Conservation (phyloP, 371 early-diverging fungal genomes). For the Mitosporidium daphniae region DNA sequence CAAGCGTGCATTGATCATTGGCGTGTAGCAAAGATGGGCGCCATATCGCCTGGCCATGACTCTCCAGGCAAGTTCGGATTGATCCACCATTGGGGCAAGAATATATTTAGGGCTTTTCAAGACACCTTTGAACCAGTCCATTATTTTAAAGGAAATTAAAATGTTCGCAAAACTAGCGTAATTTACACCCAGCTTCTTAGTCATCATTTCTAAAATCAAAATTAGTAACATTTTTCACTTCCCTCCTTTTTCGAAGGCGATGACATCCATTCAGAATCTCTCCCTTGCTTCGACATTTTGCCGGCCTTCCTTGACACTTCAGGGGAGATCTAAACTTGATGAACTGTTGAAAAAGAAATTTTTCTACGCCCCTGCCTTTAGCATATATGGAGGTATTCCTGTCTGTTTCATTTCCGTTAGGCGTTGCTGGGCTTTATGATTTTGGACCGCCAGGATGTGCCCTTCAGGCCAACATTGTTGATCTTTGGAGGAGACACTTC, state of each 20-base stretch:
- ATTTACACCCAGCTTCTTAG: too few relatives aligned
- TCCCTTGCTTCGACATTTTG: too few relatives aligned
- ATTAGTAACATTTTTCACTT: too few relatives aligned
- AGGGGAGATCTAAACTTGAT: conserved; percentile 5
- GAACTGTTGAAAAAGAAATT: conserved; percentile 6
- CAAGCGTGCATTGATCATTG: conserved; percentile 77
- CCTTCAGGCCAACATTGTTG: conserved; percentile 67
- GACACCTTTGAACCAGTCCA: too few relatives aligned
- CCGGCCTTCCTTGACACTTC: too few relatives aligned
- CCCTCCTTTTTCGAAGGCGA: too few relatives aligned
- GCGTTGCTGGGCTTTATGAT: conserved; percentile 58
- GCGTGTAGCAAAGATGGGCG: conserved; percentile 75
- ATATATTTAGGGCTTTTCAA: conserved; percentile 29
- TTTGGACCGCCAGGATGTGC: conserved; percentile 86
- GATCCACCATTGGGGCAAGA: conserved; percentile 47
- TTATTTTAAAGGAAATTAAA: too few relatives aligned
- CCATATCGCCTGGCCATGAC: conserved; percentile 50
- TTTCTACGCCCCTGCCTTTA: conserved; percentile 6
- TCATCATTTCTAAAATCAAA: too few relatives aligned
- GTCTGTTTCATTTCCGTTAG: too few relatives aligned
- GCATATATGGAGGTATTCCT: conserved; percentile 9
- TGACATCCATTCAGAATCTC: too few relatives aligned
- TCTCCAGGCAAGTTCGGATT: conserved; percentile 33
- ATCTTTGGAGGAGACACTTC: conserved; percentile 74
- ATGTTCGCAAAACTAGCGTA: too few relatives aligned